Base-by-base conservation (phyloP, 176 grass and related monocot species). In the Oryza meyeriana region DNA sequence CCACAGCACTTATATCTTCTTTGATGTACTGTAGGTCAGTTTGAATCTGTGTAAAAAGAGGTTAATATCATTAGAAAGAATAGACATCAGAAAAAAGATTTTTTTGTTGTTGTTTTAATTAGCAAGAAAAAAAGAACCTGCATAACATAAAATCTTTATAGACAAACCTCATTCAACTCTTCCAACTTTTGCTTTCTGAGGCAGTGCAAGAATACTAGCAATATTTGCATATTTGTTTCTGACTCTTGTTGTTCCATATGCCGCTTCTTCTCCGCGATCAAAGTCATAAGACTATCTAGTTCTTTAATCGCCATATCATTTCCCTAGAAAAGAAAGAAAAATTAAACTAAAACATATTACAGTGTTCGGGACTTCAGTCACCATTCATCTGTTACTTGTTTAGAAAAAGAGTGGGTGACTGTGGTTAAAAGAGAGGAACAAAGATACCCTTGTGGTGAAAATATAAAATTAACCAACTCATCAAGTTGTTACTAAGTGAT, bases 181-280 rank as follows among this genome's bases (percentile, higher is more conserved):
- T 99, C 93, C 74, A 96, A 44, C 66, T 99, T 99, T 87, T 96
- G 93, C 76, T 99, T 96, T 88, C 93, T 94, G 76, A 99, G 97
- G 81, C 89, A 99, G 35, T 99, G 93, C 84, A 99, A 87, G 80
- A 99, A 99, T 50, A 93, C 91, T 27, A 92, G 86, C 69, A 99
- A 68, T 92, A 99, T 99, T 90, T 99, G 97, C 97, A 95, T 99
- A 82, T 99, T 99, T 64, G 93, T 94, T 83, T 99, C 97, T 0
- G 97, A 90, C 69, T 95, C 97, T 87, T 99, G 93, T 45, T 94
- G 97, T 81, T 95, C 97, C 87, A 99, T 95, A 87, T 99, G 92
- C 69, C 89, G 79, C 75, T 95, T 99, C 87, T 94, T 99, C 39
- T 99, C 97, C 74, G 89, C 33, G 81, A 99, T 94, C 72, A 99